phyloP scores from a whole-genome alignment of 495 filamentous ascomycete species.

The Penicillium diatomitis region DNA sequence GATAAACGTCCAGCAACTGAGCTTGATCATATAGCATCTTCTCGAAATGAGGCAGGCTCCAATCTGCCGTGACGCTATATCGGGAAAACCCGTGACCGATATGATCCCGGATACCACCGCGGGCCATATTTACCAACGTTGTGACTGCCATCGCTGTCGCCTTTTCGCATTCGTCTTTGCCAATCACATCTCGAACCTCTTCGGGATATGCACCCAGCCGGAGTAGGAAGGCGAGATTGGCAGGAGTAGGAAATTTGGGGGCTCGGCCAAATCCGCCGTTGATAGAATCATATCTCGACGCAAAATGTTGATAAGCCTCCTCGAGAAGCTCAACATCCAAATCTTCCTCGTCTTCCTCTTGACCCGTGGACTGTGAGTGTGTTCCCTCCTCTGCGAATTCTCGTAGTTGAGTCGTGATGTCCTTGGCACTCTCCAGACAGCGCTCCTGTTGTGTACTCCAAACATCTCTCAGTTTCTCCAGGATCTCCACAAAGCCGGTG shows the following conservation, averaged over 20 bases:
- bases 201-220: conserved; percentile 62
- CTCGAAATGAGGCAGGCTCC: conserved; percentile 92
- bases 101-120: conserved; percentile 86
- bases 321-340: conserved; percentile 88
- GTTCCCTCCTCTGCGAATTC: conserved; percentile 85
- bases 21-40: conserved; percentile 98
- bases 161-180: conserved; percentile 63
- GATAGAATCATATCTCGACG: conserved; percentile 63
- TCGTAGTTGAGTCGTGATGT: conserved; percentile 69
- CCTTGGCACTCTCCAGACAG: conserved; percentile 71
- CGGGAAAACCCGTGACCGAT: conserved; percentile 85
- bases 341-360: conserved; percentile 46
- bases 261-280: conserved; percentile 67
- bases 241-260: conserved; percentile 88
- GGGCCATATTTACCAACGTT: conserved; percentile 73
- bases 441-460: conserved; percentile 79
- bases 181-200: conserved; percentile 76
- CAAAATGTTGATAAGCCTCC: conserved; percentile 76
- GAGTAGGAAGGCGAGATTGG: conserved; percentile 76
- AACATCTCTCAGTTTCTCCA: conserved; percentile 68
- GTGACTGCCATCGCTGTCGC: conserved; percentile 74
- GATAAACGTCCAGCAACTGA: conserved; percentile 74
- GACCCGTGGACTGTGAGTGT: conserved; percentile 45
- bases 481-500: conserved; percentile 68
- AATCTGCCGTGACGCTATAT: conserved; percentile 84